A percentile compares a stretch with the other conserved stretches of the same genome.
Evolutionary conservation across 176 grass and related monocot species (phyloP).

Genomic region (Calamus simplicifolius): DNA sequence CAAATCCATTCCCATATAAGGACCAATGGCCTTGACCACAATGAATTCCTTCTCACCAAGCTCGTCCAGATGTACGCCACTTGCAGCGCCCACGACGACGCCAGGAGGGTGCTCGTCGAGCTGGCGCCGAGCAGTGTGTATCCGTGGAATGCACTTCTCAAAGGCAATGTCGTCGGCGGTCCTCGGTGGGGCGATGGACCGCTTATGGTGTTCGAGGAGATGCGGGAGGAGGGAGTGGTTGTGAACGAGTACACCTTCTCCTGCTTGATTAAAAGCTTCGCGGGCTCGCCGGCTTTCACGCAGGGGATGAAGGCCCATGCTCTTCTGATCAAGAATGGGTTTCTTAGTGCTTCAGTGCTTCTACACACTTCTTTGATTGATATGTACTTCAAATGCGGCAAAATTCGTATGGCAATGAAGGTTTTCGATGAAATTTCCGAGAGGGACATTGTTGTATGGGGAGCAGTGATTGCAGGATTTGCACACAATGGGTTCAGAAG

Average conservation of each 20-base stretch:
- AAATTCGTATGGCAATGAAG: constrained; percentile 58
- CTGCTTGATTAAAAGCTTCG: constrained; percentile 78
- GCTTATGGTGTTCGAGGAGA: constrained; percentile 35
- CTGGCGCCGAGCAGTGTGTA: constrained; percentile 34
- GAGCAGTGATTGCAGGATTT: constrained; percentile 66
- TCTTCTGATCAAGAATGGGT: constrained; percentile 68
- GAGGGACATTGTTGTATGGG: constrained; percentile 72
- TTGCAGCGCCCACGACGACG: constrained; percentile 48
- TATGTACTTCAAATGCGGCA: constrained; percentile 83
- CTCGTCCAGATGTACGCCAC: constrained; percentile 63
- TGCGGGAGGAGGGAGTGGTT: constrained; percentile 43
- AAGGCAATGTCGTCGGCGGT: constrained; percentile 42
- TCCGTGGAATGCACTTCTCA: constrained; percentile 78
- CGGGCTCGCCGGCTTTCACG: constrained; percentile 51
- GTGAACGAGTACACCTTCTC: constrained; percentile 73
- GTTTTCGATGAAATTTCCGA: constrained; percentile 81
- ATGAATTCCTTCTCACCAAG: constrained; percentile 57
- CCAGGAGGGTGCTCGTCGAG: constrained; percentile 39
- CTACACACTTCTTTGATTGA: constrained; percentile 72
- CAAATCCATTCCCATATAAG: constrained; percentile 71
- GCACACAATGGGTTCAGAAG: constrained; percentile 64
- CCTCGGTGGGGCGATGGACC: constrained; percentile 31
- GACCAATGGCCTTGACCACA: constrained; percentile 47
- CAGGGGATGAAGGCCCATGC: constrained; percentile 56
- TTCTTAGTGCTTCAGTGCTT: constrained; percentile 38